These are phyloP conservation scores for Angophora floribunda DNA, from an alignment of 345 rosid genomes.

Conservation along the genomic window DNA sequence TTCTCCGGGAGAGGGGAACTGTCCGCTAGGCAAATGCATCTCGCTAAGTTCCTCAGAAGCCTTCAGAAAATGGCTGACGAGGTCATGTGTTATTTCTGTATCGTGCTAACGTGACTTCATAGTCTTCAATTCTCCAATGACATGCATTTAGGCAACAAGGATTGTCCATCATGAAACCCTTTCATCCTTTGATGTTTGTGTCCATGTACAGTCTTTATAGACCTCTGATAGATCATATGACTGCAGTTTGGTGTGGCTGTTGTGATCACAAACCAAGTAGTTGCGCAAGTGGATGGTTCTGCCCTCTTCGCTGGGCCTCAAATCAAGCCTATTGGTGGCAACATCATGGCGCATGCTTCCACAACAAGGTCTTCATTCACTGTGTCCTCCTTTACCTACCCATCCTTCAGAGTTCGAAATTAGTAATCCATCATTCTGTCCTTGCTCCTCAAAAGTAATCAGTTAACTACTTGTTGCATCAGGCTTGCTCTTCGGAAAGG, in stretches of 20 bases:
- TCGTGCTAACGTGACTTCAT: neutral
- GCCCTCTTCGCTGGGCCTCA: conserved; percentile 98
- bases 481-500: conserved; percentile 92
- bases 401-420: neutral
- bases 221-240: neutral
- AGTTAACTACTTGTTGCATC: neutral
- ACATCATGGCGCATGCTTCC: conserved; percentile 98
- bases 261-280: conserved; percentile 93
- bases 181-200: neutral
- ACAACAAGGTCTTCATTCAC: conserved; percentile 61
- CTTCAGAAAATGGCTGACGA: conserved; percentile 96
- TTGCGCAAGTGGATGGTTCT: conserved; percentile 98
- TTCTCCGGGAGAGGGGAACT: conserved; percentile 94
- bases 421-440: neutral
- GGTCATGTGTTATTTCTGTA: conserved; percentile 20
- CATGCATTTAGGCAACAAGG: neutral
- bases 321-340: conserved; percentile 92
- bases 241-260: conserved; percentile 91
- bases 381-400: neutral
- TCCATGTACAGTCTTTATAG: neutral
- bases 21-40: conserved; percentile 98
- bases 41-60: conserved; percentile 91
- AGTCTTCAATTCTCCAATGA: neutral
- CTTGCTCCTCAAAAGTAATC: neutral
- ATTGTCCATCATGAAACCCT: neutral